Evolutionary conservation across 2,329 filamentous ascomycete genomes (phyloP), one percentile per base, ranked within the genome.

Genomic region (Furcasterigmium sp.): DNA sequence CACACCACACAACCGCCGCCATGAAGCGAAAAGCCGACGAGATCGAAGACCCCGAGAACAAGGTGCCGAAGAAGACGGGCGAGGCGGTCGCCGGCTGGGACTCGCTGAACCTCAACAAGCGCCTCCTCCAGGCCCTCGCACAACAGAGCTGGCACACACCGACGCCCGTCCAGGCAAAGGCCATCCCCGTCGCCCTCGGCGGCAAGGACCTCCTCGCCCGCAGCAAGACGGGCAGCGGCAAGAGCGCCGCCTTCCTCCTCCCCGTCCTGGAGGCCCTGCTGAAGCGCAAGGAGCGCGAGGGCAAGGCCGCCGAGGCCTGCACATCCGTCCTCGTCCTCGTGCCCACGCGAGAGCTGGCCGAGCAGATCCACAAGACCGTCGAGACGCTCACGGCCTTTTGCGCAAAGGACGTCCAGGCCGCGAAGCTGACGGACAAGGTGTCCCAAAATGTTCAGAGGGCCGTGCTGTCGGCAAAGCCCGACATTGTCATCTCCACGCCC

Each of bases 231-330:
- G 93, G 93, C 11, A 95, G 91, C 4, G 93, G 93, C 53, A 98
- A 98, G 74, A 98, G 93, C 10, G 89, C 89, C n/a, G 91, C 93
- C 39, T 97, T 97, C 61, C 72, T 95, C 7, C 75, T 98, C 34
- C 93, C 93, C 2, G 76, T 95, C n/a, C 68, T 98, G 14, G 86
- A 95, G 53, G 78, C 80, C 28, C 87, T 95, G 48, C 69, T 98
- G 44, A 87, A 85, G 59, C 80, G 80, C 52, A 95, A 95, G 66
- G 67, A 76, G 54, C 2, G 35, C 5, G 21, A 25, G 19, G 35
- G 35, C 19, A 34, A 34, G 30, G 20, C 20, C 18, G 39, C 39
- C 10, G 19, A 32, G 26, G 58, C 72, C 9, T 61, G 68, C 2
- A 91, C 82, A 4, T 80, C 86, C 3, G 84, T 82, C n/a, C 78